These are phyloP conservation scores for Ustilago nuda DNA, from an alignment of 1,284 basidiomycete species.

Conservation along the genomic window DNA sequence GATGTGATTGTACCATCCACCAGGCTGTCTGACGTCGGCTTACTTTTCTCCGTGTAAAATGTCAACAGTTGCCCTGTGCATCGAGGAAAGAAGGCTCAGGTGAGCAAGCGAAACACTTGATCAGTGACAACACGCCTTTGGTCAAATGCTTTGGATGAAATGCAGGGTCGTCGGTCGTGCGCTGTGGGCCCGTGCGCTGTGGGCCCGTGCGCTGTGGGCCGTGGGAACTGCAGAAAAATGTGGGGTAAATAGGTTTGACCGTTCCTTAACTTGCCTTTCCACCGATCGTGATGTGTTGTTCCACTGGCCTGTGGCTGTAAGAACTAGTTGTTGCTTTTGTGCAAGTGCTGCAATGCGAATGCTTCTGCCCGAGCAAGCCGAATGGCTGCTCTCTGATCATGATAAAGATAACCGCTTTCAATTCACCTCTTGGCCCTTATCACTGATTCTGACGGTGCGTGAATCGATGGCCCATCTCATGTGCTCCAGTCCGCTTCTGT, in stretches of 20 bases:
- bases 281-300: slow-evolving; percentile 12
- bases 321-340: neutral
- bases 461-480: neutral
- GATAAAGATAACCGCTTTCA: neutral
- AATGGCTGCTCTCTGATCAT: neutral
- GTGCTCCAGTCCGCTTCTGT: neutral
- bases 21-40: slow-evolving; percentile 5
- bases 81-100: neutral
- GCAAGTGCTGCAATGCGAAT: neutral
- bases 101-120: neutral
- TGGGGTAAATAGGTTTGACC: slow-evolving; percentile 21
- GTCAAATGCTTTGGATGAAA: neutral
- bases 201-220: too few species aligned
- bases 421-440: neutral
- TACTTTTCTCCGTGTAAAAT: neutral
- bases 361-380: neutral
- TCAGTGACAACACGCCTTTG: slow-evolving; percentile 1
- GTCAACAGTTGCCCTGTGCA: neutral
- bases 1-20: slow-evolving; percentile 2
- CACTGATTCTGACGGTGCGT: neutral
- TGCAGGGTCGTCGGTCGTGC: slow-evolving; percentile 14
- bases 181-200: too few species aligned
- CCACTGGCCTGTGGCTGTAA: neutral
- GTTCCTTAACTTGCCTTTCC: neutral
- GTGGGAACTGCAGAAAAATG: slow-evolving; percentile 12